phyloP scores from a whole-genome alignment of 106 monocot species.

The Phalaenopsis equestris region DNA sequence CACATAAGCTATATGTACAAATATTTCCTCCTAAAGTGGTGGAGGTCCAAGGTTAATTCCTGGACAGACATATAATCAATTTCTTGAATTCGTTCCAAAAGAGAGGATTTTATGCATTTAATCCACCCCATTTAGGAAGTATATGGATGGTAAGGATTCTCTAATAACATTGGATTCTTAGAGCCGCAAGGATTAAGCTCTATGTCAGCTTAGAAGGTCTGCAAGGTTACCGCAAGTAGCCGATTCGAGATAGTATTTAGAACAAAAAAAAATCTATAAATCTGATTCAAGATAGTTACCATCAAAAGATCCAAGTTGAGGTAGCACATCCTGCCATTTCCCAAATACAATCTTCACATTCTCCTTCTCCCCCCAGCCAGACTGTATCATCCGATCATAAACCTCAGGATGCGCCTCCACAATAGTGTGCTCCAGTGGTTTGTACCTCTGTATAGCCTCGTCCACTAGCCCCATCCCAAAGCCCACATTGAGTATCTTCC shows the following conservation, averaged over 20 bases:
- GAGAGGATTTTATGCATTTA: no score
- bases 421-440: slow-evolving; percentile 68
- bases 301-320: slow-evolving; percentile 82
- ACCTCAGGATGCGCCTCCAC: slow-evolving; percentile 94
- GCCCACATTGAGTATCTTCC: slow-evolving; percentile 63
- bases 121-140: no score
- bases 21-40: no score
- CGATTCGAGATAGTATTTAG: neutral
- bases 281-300: slow-evolving; percentile 30
- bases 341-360: slow-evolving; percentile 90
- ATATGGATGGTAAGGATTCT: no score
- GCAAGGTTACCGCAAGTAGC: neutral
- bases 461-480: slow-evolving; percentile 97
- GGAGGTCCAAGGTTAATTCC: no score
- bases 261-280: neutral
- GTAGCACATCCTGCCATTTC: slow-evolving; percentile 83
- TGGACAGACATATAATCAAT: no score
- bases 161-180: no score
- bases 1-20: no score
- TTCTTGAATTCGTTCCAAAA: no score
- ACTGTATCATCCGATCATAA: slow-evolving; percentile 60
- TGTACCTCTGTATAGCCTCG: slow-evolving; percentile 71
- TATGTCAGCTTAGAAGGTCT: neutral
- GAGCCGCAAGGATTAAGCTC: no score
- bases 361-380: slow-evolving; percentile 87